Evolutionary conservation across 805 yeast genomes (phyloP), one percentile per base, ranked within the genome.

Genomic region (Zygosaccharomyces siamensis): DNA sequence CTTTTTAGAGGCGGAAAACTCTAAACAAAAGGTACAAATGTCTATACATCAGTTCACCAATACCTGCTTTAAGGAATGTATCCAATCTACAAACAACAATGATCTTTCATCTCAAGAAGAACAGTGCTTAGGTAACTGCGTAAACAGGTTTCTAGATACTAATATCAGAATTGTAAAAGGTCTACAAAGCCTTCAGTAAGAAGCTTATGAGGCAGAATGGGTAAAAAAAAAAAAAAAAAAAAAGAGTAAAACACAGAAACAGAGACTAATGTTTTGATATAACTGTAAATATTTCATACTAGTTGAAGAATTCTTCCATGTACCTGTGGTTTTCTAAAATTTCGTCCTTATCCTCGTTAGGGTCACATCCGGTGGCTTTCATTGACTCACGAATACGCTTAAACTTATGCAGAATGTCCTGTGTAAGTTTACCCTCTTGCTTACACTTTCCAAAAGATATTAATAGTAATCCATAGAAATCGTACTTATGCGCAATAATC

Each of bases 11-110:
- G 71, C 84, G 11, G 97, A 90, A 70, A 84, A 85, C 63, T 79
- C 93, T 54, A 88, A 86, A 72, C 83, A 92, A 48, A 88, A 89
- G 70, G 87, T 90, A 27, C 96, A 89, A 67, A 77, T 79, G 72
- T 81, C 95, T 30, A 86, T 90, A 52, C 96, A 90, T 66, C 80
- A 77, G 61, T 89, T 88, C 77, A 89, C 97, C 24, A 90, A 89
- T 63, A 75, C 84, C 74, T 90, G 98, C 67, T 90, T 89, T 76
- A 86, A 84, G 66, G 86, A 86, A 70, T 90, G 98, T 68, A 77
- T 89, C 45, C 71, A 68, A 18, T 51, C 70, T 4, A 66, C 79
- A 44, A 69, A 72, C 43, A 68, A 72, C 49, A 77, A 77, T 27
- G 73, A 72, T 41, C 72, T 89, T 55, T 74, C 74, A 53, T 46